These are phyloP conservation scores for Orbilia quercus DNA, from an alignment of 2,329 filamentous ascomycete genomes.

Conservation along the genomic window DNA sequence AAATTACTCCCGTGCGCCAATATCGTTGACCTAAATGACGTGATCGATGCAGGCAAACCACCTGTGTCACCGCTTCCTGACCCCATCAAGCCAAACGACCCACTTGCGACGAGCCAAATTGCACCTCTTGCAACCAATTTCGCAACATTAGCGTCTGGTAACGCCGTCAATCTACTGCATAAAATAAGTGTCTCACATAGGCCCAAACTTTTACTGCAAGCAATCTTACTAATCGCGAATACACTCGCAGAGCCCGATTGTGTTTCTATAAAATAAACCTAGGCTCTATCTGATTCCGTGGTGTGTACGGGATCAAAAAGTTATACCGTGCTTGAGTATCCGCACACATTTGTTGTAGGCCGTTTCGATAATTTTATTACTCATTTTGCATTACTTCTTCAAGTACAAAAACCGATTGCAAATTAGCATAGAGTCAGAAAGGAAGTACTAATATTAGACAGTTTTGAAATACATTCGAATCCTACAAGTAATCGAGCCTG, in stretches of 20 bases:
- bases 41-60: not conserved
- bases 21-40: not conserved
- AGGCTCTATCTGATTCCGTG: too few relatives aligned
- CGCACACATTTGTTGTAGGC: too few relatives aligned
- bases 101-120: not conserved
- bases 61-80: conserved; percentile 18
- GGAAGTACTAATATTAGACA: too few relatives aligned
- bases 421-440: too few relatives aligned
- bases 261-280: not conserved
- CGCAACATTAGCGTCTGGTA: conserved; percentile 5
- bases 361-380: too few relatives aligned
- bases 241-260: not conserved
- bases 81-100: not conserved
- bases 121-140: not conserved
- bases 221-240: not conserved
- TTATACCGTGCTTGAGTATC: too few relatives aligned
- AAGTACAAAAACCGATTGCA: too few relatives aligned
- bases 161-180: conserved; percentile 9
- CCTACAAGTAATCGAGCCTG: too few relatives aligned
- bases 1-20: conserved; percentile 12
- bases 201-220: not conserved
- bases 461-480: too few relatives aligned
- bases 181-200: conserved; percentile 1
- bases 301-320: too few relatives aligned
- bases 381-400: too few relatives aligned